Percentiles rank a stretch among this genome's conserved stretches.
These are phyloP conservation scores for Rhizopogon rudus DNA, from an alignment of 768 basidiomycete species.

Conservation along the genomic window DNA sequence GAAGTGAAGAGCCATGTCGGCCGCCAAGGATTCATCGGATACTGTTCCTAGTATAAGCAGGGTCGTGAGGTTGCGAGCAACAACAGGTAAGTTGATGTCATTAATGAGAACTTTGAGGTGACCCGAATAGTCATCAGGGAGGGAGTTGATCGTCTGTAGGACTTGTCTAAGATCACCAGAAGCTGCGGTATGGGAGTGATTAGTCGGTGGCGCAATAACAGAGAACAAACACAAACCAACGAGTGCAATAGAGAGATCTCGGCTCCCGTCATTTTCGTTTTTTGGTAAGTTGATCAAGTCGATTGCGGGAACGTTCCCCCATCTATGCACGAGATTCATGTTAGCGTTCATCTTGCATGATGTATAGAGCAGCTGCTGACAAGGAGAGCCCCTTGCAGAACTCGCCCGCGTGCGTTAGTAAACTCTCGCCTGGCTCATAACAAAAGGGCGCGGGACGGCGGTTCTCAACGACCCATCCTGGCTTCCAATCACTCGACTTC, in stretches of 20 bases:
- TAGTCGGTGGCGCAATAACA: background rate
- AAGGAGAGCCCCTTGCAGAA: conserved; percentile 23
- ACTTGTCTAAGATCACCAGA: conserved; percentile 47
- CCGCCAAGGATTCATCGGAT: conserved; percentile 27
- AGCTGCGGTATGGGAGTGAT: conserved; percentile 22
- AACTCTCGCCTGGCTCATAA: conserved; percentile 9
- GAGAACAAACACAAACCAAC: conserved; percentile 12
- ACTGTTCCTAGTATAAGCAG: conserved; percentile 36
- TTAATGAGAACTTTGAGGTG: conserved; percentile 36
- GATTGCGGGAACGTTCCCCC: conserved; percentile 33
- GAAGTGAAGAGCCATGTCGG: conserved; percentile 42
- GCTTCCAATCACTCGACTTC: conserved; percentile 13
- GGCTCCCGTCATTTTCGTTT: conserved; percentile 13
- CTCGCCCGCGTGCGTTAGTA: conserved; percentile 16
- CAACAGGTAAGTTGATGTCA: conserved; percentile 27
- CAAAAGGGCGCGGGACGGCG: conserved; percentile 17
- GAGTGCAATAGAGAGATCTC: conserved; percentile 21
- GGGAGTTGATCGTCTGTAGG: conserved; percentile 36
- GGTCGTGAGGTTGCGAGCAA: conserved; percentile 36
- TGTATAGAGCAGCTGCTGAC: conserved; percentile 4
- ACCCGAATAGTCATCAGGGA: conserved; percentile 38
- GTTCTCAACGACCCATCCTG: conserved; percentile 17
- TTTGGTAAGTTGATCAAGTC: conserved; percentile 25
- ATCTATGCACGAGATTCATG: conserved; percentile 7
- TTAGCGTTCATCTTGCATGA: background rate